Evolutionary conservation across 202 grass and related monocot species (phyloP), one percentile per base, ranked within the genome.

Genomic region (Carex arenaria): DNA sequence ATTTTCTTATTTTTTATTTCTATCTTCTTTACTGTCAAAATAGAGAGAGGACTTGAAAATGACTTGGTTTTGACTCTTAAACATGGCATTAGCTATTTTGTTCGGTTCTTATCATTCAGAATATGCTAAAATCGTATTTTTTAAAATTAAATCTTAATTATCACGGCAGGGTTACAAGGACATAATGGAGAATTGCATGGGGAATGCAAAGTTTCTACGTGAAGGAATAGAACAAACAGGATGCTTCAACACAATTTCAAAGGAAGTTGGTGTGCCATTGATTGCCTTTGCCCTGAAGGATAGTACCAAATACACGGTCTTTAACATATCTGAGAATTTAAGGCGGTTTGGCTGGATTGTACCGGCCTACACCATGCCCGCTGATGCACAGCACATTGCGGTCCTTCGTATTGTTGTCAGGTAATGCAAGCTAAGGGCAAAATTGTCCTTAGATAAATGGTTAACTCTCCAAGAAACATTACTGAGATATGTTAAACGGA

Each of bases 291-390:
- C 89, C 15, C 90, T 97, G 63, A 97, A 87, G 84, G 90, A 94
- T 79, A 84, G 53, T 67, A 90, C 67, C 15, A 22, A 56, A 10
- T 90, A 87, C 87, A 93, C 49, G 2, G 90, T 91, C 60, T 97
- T 91, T 13, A 75, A 94, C 61, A 76, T 97, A 36, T 91, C 92
- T 0, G 89, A 97, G 57, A 90, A 86, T 86, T 78, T 97, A 85
- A 85, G 92, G 76, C 85, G 86, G 52, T 97, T 94, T 20, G 80
- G 95, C 6, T 97, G 92, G 92, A 94, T 98, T 47, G 89, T 98
- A 32, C 95, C 92, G 0, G 92, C 95, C 7, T 98, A 94, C 89
- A 93, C 90, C 49, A 91, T 96, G 93, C 93, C 90, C 0, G 17
- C 92, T 0, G 60, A 98, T 36, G 95, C 90, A 0, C 78, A 93